phyloP scores from a whole-genome alignment of 805 yeast species.

The Myxozyma kluyveri region DNA sequence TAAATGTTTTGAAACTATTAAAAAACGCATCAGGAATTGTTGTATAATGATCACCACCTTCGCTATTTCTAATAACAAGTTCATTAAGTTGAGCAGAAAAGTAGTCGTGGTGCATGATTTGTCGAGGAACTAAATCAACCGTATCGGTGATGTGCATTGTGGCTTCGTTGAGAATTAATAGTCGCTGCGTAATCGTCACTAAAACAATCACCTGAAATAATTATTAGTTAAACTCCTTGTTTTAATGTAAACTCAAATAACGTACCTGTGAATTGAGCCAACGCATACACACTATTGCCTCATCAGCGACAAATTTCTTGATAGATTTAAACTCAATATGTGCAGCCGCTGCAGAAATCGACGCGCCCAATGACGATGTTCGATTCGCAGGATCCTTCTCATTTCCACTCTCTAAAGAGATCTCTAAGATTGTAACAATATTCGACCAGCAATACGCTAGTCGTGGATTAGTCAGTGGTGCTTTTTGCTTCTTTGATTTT shows the following conservation, averaged over 20 bases:
- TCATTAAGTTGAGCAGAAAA: conserved; percentile 33
- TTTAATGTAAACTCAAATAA: background rate
- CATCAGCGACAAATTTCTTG: conserved; percentile 47
- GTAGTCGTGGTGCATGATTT: conserved; percentile 40
- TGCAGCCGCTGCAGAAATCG: conserved; percentile 4
- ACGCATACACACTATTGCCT: conserved; percentile 51
- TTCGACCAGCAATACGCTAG: conserved; percentile 72
- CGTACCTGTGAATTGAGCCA: conserved; percentile 50
- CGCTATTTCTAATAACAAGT: conserved; percentile 23
- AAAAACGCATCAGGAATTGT: conserved; percentile 39
- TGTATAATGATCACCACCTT: conserved; percentile 32
- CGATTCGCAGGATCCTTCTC: conserved; percentile 34
- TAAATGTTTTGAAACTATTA: conserved; percentile 43
- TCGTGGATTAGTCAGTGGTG: conserved; percentile 41
- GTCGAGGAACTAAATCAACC: conserved; percentile 44
- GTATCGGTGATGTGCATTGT: conserved; percentile 41
- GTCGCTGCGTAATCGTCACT: conserved; percentile 48
- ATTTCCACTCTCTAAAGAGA: conserved; percentile 34
- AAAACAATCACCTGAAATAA: conserved; percentile 39
- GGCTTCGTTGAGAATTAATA: conserved; percentile 45
- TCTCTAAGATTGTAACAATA: conserved; percentile 53
- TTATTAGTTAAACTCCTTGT: background rate
- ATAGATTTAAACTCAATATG: conserved; percentile 42
- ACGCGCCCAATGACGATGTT: conserved; percentile 29
- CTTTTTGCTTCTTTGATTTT: background rate